Evolutionary conservation across 2,329 filamentous ascomycete genomes (phyloP).

Genomic region (Phyllosticta citrichinensis): DNA sequence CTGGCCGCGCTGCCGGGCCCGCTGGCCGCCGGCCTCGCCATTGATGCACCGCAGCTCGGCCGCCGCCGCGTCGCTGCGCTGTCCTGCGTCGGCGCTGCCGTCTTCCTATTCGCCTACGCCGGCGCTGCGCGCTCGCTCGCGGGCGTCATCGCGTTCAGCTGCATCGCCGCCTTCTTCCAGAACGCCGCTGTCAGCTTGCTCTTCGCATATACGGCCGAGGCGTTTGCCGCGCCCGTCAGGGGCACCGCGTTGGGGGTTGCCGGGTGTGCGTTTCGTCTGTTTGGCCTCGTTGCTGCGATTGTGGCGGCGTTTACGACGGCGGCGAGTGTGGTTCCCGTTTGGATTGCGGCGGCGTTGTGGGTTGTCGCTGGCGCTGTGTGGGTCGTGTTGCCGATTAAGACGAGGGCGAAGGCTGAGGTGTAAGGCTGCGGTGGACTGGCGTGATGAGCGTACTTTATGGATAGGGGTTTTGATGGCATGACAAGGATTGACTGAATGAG

Average conservation of each 20-base stretch:
- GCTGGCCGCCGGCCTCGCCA: constrained; percentile 35
- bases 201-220: constrained; percentile 67
- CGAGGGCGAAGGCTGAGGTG: constrained; percentile 16
- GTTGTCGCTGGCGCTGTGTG: constrained; percentile 34
- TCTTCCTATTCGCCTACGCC: constrained; percentile 36
- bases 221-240: constrained; percentile 61
- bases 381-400: constrained; percentile 34
- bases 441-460: background rate
- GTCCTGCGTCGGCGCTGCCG: constrained; percentile 32
- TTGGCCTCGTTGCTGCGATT: constrained; percentile 58
- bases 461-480: background rate
- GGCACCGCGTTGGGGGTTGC: constrained; percentile 64
- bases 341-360: constrained; percentile 33
- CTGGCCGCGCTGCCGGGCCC: constrained; percentile 43
- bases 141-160: constrained; percentile 55
- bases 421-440: background rate
- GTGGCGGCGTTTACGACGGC: constrained; percentile 41
- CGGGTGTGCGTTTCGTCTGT: constrained; percentile 58
- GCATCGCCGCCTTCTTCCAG: constrained; percentile 59
- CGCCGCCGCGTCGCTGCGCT: constrained; percentile 37
- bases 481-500: no score
- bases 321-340: constrained; percentile 31
- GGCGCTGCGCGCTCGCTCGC: constrained; percentile 39
- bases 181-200: constrained; percentile 53
- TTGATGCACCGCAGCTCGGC: constrained; percentile 22